Evolutionary conservation across 768 basidiomycete genomes (phyloP).

Genomic region (Collybia sordida): DNA sequence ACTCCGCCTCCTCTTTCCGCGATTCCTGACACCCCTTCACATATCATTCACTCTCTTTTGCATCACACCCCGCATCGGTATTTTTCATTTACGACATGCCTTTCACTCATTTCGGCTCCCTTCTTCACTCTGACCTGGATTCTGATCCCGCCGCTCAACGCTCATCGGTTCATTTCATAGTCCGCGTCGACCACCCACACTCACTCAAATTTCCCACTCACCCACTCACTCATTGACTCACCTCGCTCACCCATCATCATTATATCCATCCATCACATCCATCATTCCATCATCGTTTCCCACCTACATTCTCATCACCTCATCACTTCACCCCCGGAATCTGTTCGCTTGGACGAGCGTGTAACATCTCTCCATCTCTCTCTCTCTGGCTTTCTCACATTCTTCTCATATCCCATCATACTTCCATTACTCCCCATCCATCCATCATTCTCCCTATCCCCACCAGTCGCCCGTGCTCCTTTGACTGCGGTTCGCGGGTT

Average conservation of each 20-base stretch:
- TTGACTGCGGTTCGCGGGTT: too few relatives aligned
- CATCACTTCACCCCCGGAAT: constrained; percentile 15
- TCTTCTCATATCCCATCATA: neutral
- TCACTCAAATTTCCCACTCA: constrained; percentile 11
- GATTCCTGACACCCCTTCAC: neutral
- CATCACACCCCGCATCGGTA: neutral
- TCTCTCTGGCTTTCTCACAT: neutral
- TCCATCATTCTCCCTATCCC: neutral
- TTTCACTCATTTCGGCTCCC: neutral
- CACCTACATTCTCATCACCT: neutral
- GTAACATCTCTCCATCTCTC: constrained; percentile 17
- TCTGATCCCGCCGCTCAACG: neutral
- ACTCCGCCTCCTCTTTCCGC: neutral
- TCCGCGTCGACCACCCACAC: constrained; percentile 4
- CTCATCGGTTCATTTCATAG: constrained; percentile 4
- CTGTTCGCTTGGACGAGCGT: constrained; percentile 40
- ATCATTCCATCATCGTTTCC: too few relatives aligned
- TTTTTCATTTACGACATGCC: neutral
- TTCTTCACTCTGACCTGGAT: too few relatives aligned
- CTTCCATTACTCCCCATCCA: neutral
- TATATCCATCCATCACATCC: too few relatives aligned
- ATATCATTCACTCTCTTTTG: neutral
- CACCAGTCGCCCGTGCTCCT: too few relatives aligned
- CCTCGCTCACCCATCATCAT: neutral
- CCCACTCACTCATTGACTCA: neutral